phyloP scores from a whole-genome alignment of 768 basidiomycete genomes.

The Amanita rubescens region DNA sequence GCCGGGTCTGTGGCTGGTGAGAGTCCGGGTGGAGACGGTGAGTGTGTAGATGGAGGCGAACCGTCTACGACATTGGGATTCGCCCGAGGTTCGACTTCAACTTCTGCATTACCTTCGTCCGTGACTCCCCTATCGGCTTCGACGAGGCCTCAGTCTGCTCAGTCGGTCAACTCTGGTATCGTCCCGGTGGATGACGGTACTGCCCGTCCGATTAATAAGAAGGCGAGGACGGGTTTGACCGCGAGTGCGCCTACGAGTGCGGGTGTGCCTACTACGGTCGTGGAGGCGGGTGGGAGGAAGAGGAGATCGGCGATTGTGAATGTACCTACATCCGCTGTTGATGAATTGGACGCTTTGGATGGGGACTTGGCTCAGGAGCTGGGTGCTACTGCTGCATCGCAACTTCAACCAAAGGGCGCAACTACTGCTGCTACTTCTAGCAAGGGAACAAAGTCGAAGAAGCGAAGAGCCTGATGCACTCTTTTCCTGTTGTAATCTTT shows the following conservation, averaged over 20 bases:
- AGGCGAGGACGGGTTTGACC: conserved; percentile 7
- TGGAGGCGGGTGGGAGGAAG: conserved; percentile 9
- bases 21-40: conserved; percentile 10
- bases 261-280: conserved; percentile 17
- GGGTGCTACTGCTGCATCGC: neutral
- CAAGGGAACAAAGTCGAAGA: neutral
- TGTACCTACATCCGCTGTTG: neutral
- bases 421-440: neutral
- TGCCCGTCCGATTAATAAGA: conserved; percentile 12
- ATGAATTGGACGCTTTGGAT: too few species aligned
- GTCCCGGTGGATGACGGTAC: neutral
- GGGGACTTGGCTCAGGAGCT: too few species aligned
- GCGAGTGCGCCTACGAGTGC: conserved; percentile 7
- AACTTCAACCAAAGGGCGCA: neutral
- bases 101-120: too few species aligned
- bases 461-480: neutral
- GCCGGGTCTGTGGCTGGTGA: conserved; percentile 16
- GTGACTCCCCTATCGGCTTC: too few species aligned
- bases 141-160: neutral
- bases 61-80: too few species aligned
- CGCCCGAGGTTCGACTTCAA: too few species aligned
- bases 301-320: conserved; percentile 14
- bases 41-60: too few species aligned
- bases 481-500: neutral
- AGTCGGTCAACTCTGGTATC: neutral